phyloP scores from a whole-genome alignment of 306 rosid genomes.

The Trifolium fragiferum region DNA sequence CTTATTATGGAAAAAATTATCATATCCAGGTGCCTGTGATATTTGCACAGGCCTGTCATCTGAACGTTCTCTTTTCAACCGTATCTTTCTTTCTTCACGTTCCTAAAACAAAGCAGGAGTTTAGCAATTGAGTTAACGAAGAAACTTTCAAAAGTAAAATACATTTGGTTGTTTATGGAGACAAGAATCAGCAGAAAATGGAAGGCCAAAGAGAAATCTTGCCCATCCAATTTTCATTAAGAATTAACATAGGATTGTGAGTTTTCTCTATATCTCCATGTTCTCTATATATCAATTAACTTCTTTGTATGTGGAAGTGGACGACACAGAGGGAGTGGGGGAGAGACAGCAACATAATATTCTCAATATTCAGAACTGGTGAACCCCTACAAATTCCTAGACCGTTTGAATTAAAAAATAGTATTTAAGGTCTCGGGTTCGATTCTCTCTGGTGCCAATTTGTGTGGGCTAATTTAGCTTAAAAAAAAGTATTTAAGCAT shows the following conservation, averaged over 20 bases:
- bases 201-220: background rate
- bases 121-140: conserved; percentile 36
- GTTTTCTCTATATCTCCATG: background rate
- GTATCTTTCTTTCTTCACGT: conserved; percentile 85
- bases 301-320: conserved; percentile 6
- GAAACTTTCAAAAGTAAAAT: conserved; percentile 18
- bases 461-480: too few species aligned
- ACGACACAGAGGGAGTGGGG: background rate
- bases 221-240: conserved; percentile 8
- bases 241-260: background rate
- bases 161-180: conserved; percentile 17
- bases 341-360: conserved; percentile 9
- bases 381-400: conserved; percentile 26
- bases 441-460: too few species aligned
- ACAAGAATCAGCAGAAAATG: background rate
- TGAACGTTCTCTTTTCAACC: conserved; percentile 77
- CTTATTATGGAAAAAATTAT: conserved; percentile 62
- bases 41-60: conserved; percentile 70
- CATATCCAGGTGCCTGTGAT: conserved; percentile 65
- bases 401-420: conserved; percentile 15
- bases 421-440: too few species aligned
- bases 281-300: conserved; percentile 14
- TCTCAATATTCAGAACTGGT: conserved; percentile 16
- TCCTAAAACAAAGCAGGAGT: conserved; percentile 60
- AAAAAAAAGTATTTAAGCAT: conserved; percentile 21